Percentiles rank a stretch among this genome's conserved stretches.
phyloP scores from a whole-genome alignment of 176 grass and related monocot genomes.

The Hsuehochloa calcarea region DNA sequence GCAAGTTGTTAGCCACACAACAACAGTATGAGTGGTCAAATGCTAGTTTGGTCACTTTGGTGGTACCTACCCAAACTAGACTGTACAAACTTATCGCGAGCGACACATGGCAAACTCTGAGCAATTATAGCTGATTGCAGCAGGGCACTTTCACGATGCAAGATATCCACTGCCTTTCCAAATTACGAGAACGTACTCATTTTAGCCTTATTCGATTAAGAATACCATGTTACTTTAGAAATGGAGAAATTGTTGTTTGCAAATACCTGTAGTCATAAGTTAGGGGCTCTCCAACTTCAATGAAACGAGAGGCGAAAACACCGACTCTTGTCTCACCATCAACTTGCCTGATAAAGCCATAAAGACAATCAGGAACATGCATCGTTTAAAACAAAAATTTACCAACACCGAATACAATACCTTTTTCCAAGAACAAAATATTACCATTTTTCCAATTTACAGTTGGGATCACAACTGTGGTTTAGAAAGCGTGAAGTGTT shows the following conservation, averaged over 20 bases:
- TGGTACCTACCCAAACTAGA: background rate
- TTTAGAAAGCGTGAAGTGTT: slow-evolving; percentile 93
- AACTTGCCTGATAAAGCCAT: slow-evolving; percentile 64
- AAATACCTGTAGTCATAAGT: slow-evolving; percentile 88
- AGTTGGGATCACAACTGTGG: slow-evolving; percentile 94
- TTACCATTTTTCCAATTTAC: slow-evolving; percentile 99
- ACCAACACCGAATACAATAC: background rate
- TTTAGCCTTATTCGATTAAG: background rate
- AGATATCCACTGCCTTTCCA: background rate
- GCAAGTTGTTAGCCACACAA: background rate
- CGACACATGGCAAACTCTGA: background rate
- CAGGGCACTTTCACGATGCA: background rate
- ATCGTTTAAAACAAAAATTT: background rate
- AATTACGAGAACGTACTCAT: background rate
- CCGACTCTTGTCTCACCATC: slow-evolving; percentile 81
- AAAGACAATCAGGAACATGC: slow-evolving; percentile 35
- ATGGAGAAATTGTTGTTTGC: background rate
- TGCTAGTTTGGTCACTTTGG: slow-evolving; percentile 9
- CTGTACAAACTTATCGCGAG: background rate
- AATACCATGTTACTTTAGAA: background rate
- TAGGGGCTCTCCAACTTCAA: slow-evolving; percentile 64
- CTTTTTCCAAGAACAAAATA: slow-evolving; percentile 17
- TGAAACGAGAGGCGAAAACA: slow-evolving; percentile 64
- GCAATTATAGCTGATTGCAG: slow-evolving; percentile 4
- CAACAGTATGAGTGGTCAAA: background rate